Evolutionary conservation across 2,329 filamentous ascomycete genomes (phyloP).

Genomic region (Fusarium palustre): DNA sequence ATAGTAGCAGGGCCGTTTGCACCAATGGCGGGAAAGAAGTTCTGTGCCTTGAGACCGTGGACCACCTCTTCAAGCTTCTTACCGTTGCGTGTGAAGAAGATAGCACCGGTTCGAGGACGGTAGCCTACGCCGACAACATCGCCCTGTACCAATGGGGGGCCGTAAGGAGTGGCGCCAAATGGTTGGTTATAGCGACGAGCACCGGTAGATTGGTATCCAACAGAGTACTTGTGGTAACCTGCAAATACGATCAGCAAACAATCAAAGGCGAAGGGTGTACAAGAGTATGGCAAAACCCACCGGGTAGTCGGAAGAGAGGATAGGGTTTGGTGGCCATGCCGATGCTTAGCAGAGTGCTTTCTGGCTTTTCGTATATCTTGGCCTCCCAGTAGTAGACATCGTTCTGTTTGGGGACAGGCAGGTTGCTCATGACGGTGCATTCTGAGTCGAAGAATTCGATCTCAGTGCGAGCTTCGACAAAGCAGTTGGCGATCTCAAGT

Average conservation of each 20-base stretch:
- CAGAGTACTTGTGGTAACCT: conserved; percentile 91
- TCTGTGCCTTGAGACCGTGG: conserved; percentile 92
- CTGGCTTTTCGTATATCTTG: conserved; percentile 98
- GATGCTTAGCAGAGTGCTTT: conserved; percentile 86
- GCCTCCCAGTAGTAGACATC: conserved; percentile 99
- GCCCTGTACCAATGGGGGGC: conserved; percentile 86
- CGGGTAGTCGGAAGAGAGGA: conserved; percentile 91
- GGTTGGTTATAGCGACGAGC: conserved; percentile 92
- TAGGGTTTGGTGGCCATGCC: conserved; percentile 98
- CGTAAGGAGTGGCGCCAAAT: conserved; percentile 83
- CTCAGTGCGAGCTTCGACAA: conserved; percentile 94
- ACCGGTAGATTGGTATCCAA: conserved; percentile 90
- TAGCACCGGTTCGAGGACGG: conserved; percentile 89
- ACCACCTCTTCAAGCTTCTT: conserved; percentile 96
- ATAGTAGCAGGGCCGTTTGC: conserved; percentile 92
- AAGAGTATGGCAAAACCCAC: conserved; percentile 62
- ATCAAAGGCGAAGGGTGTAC: not conserved
- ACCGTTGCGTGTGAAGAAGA: conserved; percentile 98
- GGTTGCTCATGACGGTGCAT: conserved; percentile 95
- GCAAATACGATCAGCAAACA: conserved; percentile 40
- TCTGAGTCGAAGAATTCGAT: conserved; percentile 99
- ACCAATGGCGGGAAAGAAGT: conserved; percentile 97
- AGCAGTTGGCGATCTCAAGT: conserved; percentile 97
- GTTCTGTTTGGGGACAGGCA: conserved; percentile 98
- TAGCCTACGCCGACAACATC: conserved; percentile 98